Evolutionary conservation across 805 yeast genomes (phyloP).

Genomic region (Kuraishia piskuri): DNA sequence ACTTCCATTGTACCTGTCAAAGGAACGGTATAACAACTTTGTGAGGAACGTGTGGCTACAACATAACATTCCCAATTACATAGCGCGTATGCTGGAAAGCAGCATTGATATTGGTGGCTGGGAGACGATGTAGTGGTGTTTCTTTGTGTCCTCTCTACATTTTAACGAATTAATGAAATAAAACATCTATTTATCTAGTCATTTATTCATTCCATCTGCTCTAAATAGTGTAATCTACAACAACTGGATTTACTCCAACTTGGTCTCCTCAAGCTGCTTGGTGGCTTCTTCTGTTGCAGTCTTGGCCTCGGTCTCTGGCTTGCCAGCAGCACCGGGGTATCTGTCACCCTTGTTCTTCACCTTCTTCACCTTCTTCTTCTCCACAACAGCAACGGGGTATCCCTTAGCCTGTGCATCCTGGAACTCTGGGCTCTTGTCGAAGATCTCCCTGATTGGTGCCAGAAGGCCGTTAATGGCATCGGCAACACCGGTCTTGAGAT

Average conservation of each 20-base stretch:
- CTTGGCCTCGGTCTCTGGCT: neutral
- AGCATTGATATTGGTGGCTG: slow-evolving; percentile 89
- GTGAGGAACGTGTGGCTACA: slow-evolving; percentile 65
- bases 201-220: neutral
- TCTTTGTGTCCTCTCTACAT: neutral
- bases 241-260: neutral
- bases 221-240: neutral
- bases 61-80: slow-evolving; percentile 67
- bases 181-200: neutral
- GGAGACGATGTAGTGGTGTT: slow-evolving; percentile 77
- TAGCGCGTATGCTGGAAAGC: slow-evolving; percentile 75
- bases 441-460: slow-evolving; percentile 77
- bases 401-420: slow-evolving; percentile 70
- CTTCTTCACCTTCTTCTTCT: slow-evolving; percentile 60
- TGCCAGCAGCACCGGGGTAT: slow-evolving; percentile 62
- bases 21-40: slow-evolving; percentile 55
- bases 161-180: neutral
- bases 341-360: slow-evolving; percentile 84
- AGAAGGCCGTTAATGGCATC: slow-evolving; percentile 74
- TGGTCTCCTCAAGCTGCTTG: neutral
- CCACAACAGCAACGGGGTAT: slow-evolving; percentile 67
- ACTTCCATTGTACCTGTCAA: slow-evolving; percentile 61
- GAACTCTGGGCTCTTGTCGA: slow-evolving; percentile 54
- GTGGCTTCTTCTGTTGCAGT: neutral
- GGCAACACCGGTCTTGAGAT: slow-evolving; percentile 86